phyloP scores from a whole-genome alignment of 352 stramenopile genomes.

The Phytophthora sojae region DNA sequence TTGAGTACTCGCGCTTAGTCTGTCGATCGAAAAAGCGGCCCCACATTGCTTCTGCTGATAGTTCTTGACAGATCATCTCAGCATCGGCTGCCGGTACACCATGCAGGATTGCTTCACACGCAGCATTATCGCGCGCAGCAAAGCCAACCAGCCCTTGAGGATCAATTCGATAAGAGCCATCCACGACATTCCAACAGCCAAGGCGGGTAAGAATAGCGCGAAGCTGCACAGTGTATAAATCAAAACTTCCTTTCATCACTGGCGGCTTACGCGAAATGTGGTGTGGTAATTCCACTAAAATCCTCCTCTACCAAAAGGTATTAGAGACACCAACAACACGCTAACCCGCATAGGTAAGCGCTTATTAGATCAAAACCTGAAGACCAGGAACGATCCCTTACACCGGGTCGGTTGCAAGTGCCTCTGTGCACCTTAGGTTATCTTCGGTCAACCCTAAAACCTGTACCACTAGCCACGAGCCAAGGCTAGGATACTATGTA shows the following conservation, averaged over 20 bases:
- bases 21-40: conserved; percentile 11
- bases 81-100: conserved; percentile 1
- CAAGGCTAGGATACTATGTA: too few species aligned
- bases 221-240: conserved; percentile 1
- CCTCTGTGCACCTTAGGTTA: too few species aligned
- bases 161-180: conserved; percentile 4
- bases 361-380: too few species aligned
- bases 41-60: conserved; percentile 10
- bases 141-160: neutral
- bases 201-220: conserved; percentile 9
- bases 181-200: conserved; percentile 18
- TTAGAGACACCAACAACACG: too few species aligned
- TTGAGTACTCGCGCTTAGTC: conserved; percentile 23
- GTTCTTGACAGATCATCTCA: conserved; percentile 23
- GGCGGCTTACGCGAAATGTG: neutral
- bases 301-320: too few species aligned
- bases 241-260: neutral
- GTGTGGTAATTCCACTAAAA: too few species aligned
- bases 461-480: too few species aligned
- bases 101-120: conserved; percentile 10
- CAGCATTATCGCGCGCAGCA: conserved; percentile 6
- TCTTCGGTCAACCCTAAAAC: too few species aligned
- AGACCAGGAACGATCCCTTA: too few species aligned
- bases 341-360: too few species aligned
- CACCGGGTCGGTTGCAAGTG: too few species aligned